Conservation (phyloP, 306 rosid species). For the Prunus persica region DNA sequence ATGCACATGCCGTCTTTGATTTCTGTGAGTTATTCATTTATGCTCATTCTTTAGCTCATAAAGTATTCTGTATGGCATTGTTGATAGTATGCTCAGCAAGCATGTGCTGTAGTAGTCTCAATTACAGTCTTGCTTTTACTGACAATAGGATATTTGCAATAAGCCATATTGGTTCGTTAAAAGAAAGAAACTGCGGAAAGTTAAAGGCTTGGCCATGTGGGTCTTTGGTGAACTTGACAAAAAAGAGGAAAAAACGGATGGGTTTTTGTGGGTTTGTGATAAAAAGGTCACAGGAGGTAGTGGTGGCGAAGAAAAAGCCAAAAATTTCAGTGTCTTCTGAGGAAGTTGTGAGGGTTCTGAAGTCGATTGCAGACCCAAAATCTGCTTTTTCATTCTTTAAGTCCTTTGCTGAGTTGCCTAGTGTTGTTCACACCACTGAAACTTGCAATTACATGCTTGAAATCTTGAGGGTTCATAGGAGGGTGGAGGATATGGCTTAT, state of each 20-base stretch:
- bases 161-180: conserved; percentile 30
- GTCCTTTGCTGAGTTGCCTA: conserved; percentile 52
- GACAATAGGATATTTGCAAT: conserved; percentile 31
- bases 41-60: conserved; percentile 9
- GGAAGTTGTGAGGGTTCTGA: conserved; percentile 56
- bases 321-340: conserved; percentile 51
- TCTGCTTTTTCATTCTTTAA: conserved; percentile 65
- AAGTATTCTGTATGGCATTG: conserved; percentile 40
- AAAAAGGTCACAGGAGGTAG: conserved; percentile 35
- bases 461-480: conserved; percentile 45
- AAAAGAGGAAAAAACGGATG: conserved; percentile 36
- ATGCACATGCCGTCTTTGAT: background rate
- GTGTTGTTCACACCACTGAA: conserved; percentile 70
- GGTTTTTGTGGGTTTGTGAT: conserved; percentile 39
- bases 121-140: conserved; percentile 31
- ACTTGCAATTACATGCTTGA: conserved; percentile 91
- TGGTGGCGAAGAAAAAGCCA: conserved; percentile 32
- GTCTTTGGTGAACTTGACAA: conserved; percentile 40
- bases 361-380: conserved; percentile 57
- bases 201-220: conserved; percentile 44
- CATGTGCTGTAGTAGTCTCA: conserved; percentile 37
- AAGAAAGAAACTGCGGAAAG: conserved; percentile 35
- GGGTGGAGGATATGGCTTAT: conserved; percentile 67
- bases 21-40: conserved; percentile 14
- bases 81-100: conserved; percentile 46